phyloP scores from a whole-genome alignment of 2,329 filamentous ascomycete species.

The Colletotrichum coccodes region DNA sequence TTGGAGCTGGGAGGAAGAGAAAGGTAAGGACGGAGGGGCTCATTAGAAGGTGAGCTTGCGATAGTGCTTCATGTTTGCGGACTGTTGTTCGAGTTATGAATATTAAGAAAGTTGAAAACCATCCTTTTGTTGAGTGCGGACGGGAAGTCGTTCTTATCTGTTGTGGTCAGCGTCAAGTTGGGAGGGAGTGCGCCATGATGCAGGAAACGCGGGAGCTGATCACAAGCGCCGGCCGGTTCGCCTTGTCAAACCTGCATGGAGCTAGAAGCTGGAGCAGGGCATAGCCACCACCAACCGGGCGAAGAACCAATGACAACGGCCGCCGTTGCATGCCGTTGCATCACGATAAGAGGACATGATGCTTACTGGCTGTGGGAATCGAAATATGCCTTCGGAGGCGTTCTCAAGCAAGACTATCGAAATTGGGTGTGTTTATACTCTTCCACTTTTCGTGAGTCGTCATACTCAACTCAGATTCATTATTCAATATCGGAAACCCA shows the following conservation, averaged over 20 bases:
- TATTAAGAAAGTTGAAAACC: not conserved
- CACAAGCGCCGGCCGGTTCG: not conserved
- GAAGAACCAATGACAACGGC: slow-evolving; percentile 4
- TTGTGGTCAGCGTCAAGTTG: too few species aligned
- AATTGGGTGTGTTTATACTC: not conserved
- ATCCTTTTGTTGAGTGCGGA: too few species aligned
- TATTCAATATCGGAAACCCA: not conserved
- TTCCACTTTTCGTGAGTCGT: not conserved
- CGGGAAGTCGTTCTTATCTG: not conserved
- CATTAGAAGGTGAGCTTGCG: not conserved
- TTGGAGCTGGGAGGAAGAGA: not conserved
- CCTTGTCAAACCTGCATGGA: slow-evolving; percentile 8
- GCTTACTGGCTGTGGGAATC: not conserved
- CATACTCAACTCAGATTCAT: not conserved
- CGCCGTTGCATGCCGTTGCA: not conserved
- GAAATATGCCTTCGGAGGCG: not conserved
- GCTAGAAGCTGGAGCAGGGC: slow-evolving; percentile 22
- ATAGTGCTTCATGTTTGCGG: not conserved
- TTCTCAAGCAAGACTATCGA: not conserved
- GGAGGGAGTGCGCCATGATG: not conserved
- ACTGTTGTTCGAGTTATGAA: not conserved
- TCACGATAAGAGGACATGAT: not conserved
- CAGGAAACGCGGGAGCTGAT: not conserved
- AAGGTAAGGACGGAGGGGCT: not conserved
- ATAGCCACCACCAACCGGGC: slow-evolving; percentile 18